phyloP scores from a whole-genome alignment of 2,329 filamentous ascomycete genomes.

The Ophiocordyceps camponoti-floridani region DNA sequence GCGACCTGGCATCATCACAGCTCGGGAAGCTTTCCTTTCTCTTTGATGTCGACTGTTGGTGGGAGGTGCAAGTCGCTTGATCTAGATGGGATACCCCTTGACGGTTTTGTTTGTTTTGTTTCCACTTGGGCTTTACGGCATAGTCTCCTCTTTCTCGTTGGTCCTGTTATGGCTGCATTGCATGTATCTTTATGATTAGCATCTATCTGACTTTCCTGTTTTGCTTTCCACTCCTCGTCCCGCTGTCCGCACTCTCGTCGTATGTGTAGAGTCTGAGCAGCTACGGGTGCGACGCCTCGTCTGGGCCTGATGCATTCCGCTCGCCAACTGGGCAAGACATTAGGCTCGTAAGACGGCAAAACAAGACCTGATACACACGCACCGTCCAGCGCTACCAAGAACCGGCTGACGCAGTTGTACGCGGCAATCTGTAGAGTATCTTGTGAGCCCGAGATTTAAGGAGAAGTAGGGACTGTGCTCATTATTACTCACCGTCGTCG shows the following conservation, averaged over 20 bases:
- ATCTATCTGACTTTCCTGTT: not conserved
- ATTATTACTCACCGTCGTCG: conserved; percentile 40
- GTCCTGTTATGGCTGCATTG: too few species aligned
- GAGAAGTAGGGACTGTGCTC: too few species aligned
- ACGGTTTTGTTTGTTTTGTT: conserved; percentile 1
- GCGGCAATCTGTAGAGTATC: conserved; percentile 33
- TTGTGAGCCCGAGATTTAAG: not conserved
- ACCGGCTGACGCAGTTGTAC: conserved; percentile 75
- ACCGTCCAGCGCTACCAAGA: conserved; percentile 68
- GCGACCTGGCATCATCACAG: not conserved
- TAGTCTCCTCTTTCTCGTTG: too few species aligned
- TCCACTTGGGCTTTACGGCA: not conserved
- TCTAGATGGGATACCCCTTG: conserved; percentile 23
- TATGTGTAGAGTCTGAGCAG: not conserved
- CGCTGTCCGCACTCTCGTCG: too few species aligned
- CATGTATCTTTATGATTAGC: not conserved
- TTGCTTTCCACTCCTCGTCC: not conserved
- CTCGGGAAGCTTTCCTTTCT: not conserved
- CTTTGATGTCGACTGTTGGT: not conserved
- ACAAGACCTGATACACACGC: conserved; percentile 10
- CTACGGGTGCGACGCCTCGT: conserved; percentile 18
- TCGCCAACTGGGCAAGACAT: conserved; percentile 29
- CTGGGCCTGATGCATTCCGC: conserved; percentile 33
- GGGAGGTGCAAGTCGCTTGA: conserved; percentile 10
- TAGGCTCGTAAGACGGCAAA: conserved; percentile 2